phyloP scores from a whole-genome alignment of 2,329 filamentous ascomycete species.

The Microsporum ferrugineum region DNA sequence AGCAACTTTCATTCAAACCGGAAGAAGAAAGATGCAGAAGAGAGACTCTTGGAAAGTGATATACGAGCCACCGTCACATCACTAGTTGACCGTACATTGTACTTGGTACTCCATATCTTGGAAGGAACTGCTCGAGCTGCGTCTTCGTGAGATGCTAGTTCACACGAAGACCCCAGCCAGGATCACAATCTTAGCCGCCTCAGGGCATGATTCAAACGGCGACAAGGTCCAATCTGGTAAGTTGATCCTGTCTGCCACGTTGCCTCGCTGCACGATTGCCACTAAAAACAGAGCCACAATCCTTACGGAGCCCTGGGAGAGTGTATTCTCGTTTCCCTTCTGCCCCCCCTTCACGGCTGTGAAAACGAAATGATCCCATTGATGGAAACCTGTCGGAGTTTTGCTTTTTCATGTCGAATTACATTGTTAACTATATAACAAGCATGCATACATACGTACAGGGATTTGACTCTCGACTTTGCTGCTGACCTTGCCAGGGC shows the following conservation, averaged over 20 bases:
- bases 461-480: background rate
- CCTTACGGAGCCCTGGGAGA: background rate
- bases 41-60: background rate
- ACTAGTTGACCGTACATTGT: background rate
- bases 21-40: background rate
- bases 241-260: constrained; percentile 1
- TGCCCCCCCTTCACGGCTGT: background rate
- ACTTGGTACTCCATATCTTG: background rate
- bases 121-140: background rate
- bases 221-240: constrained; percentile 3
- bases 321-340: background rate
- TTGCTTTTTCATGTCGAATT: constrained; percentile 2
- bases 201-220: background rate
- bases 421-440: background rate
- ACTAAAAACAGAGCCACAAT: background rate
- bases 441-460: background rate
- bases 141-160: background rate
- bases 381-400: constrained; percentile 4
- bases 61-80: background rate
- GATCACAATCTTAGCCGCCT: constrained; percentile 1
- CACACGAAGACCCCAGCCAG: background rate
- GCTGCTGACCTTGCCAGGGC: background rate
- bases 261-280: constrained; percentile 2
- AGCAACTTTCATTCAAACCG: background rate
- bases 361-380: constrained; percentile 1